Conservation (phyloP, 1,284 basidiomycete species). For the Chondrostereum purpureum region DNA sequence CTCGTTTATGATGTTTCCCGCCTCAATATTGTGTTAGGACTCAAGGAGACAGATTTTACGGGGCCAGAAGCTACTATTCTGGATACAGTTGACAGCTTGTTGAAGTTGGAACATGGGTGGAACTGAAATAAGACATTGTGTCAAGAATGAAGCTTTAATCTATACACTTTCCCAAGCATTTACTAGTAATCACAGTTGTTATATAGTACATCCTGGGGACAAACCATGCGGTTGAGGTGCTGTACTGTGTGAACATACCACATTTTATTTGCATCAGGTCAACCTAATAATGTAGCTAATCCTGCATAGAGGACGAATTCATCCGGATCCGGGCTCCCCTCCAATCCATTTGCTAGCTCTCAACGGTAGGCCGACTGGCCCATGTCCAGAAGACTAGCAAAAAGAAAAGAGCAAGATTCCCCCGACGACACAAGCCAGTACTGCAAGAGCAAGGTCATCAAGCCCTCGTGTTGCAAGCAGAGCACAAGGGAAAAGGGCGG, state of each 20-base stretch:
- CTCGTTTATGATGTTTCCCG: constrained; percentile 8
- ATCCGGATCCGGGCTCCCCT: not conserved
- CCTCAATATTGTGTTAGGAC: constrained; percentile 7
- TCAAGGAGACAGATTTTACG: constrained; percentile 2
- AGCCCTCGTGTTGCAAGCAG: constrained; percentile 1
- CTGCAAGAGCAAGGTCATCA: constrained; percentile 5
- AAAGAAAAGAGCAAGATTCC: not conserved
- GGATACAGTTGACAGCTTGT: constrained; percentile 8
- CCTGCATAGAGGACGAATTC: not conserved
- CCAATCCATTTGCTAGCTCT: not conserved
- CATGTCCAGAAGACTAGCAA: not conserved
- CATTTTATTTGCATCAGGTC: too few relatives aligned
- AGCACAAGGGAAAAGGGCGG: not conserved
- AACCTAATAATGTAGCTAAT: too few relatives aligned
- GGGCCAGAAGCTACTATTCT: constrained; percentile 6
- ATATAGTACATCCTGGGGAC: too few relatives aligned
- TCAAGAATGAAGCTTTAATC: too few relatives aligned
- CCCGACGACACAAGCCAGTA: constrained; percentile 4
- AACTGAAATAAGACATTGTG: too few relatives aligned
- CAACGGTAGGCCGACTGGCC: not conserved
- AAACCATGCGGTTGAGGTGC: too few relatives aligned
- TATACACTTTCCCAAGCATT: too few relatives aligned
- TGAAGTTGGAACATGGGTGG: constrained; percentile 7
- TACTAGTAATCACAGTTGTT: too few relatives aligned
- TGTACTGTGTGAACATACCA: too few relatives aligned